Evolutionary conservation across 768 basidiomycete genomes (phyloP), one percentile per base, ranked within the genome.

Genomic region (Tylopilus rubrobrunneus): DNA sequence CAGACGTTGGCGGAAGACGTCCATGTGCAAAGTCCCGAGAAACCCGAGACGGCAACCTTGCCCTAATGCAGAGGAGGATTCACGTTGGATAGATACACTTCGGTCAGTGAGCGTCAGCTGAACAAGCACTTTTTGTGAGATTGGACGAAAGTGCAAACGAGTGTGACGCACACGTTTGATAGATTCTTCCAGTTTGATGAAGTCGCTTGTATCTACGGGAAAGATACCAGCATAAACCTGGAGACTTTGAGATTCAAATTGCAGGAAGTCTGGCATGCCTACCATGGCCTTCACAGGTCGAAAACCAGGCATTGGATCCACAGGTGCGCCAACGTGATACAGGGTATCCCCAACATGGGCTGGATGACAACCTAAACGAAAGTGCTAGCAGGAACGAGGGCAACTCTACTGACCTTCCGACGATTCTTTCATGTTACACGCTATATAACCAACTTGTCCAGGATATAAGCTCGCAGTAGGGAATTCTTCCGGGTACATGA

Each of bases 361-460:
- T 97, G 62, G 47, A 47, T 45, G 43, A 45, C 49, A 9, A 45
- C 28, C 14, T 65, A 31, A 56, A 41, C 12, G 12, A 29, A 11
- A 39, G 36, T n/a, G 37, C 29, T 11, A 15, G n/a, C 9, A 12
- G 28, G 48, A 39, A 21, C 11, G 29, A 31, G 7, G 7, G 10
- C 1, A 28, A 14, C 12, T 34, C 14, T 34, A 48, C 65, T 41
- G 52, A 93, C 94, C 94, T 77, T 98, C 93, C 14, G 89, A 83
- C 10, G 90, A 89, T 61, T 97, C 89, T 69, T 98, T 99, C 96
- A 99, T 98, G 66, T 94, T 96, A 70, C 96, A 98, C 1, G 92
- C 89, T 52, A 92, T 80, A 63, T 84, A 94, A 15, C 92, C 90
- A 17, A 93, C 92, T 71, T 93, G 91, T 7, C 91, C 91, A 34